These are phyloP conservation scores for Tuber microsphaerosporum DNA, from an alignment of 495 filamentous ascomycete species.

Conservation along the genomic window DNA sequence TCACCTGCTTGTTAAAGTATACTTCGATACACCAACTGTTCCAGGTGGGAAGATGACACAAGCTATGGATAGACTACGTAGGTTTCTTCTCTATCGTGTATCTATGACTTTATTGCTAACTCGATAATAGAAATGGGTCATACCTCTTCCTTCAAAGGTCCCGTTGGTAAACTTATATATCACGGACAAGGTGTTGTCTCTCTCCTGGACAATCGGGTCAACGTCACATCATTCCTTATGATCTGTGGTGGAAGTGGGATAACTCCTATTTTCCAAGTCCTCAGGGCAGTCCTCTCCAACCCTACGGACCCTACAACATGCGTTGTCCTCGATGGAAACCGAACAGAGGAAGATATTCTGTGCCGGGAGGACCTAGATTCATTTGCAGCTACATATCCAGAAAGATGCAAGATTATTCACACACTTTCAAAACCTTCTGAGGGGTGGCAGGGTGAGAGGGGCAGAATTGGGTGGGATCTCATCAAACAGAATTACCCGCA, in stretches of 20 bases:
- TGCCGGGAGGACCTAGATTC: slow-evolving; percentile 68
- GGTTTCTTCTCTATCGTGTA: not conserved
- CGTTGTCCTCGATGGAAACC: slow-evolving; percentile 72
- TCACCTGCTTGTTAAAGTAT: slow-evolving; percentile 78
- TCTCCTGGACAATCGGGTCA: slow-evolving; percentile 52
- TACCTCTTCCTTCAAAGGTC: slow-evolving; percentile 79
- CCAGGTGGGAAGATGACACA: slow-evolving; percentile 80
- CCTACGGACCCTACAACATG: slow-evolving; percentile 45
- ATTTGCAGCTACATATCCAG: slow-evolving; percentile 47
- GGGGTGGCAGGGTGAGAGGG: slow-evolving; percentile 63
- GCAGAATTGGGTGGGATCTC: slow-evolving; percentile 59
- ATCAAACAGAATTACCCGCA: slow-evolving; percentile 55
- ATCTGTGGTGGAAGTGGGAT: slow-evolving; percentile 84
- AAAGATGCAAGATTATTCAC: slow-evolving; percentile 62
- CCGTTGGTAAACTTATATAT: slow-evolving; percentile 83
- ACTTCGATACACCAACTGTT: slow-evolving; percentile 54
- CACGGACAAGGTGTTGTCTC: slow-evolving; percentile 58
- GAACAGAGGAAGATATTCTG: slow-evolving; percentile 74
- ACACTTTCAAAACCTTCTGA: slow-evolving; percentile 60
- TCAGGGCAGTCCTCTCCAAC: slow-evolving; percentile 63
- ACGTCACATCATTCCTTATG: slow-evolving; percentile 70
- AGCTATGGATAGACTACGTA: slow-evolving; percentile 62
- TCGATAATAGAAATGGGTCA: slow-evolving; percentile 52
- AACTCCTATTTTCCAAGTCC: slow-evolving; percentile 85
- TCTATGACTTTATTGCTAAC: slow-evolving; percentile 7